A percentile compares a stretch with the other conserved stretches of the same genome.
Conservation (phyloP, 2,329 filamentous ascomycete genomes). For the Akanthomyces dipterigenus region DNA sequence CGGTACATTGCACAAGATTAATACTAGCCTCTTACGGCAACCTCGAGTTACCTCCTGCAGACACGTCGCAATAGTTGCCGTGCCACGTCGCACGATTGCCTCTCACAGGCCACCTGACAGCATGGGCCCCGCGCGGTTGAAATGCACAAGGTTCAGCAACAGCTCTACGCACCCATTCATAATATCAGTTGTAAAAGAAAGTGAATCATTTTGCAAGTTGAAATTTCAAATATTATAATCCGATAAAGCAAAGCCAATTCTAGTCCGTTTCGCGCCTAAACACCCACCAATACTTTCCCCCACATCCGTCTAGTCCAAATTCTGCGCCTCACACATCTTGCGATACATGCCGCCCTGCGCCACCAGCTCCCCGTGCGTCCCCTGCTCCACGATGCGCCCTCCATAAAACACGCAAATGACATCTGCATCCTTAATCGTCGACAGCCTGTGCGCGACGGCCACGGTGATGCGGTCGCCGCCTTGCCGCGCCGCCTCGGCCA, state of each 20-base stretch:
- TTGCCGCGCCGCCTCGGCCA: slow-evolving; percentile 67
- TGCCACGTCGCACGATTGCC: too few species aligned
- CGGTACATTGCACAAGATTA: too few species aligned
- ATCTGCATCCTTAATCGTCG: slow-evolving; percentile 73
- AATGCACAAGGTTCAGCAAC: too few species aligned
- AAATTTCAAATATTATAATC: neutral
- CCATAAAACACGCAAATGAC: slow-evolving; percentile 55
- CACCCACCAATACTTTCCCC: too few species aligned
- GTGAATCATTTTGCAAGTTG: too few species aligned
- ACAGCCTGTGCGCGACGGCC: slow-evolving; percentile 85
- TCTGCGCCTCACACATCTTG: slow-evolving; percentile 41
- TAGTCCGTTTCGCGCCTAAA: neutral
- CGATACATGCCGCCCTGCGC: slow-evolving; percentile 38
- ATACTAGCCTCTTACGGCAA: too few species aligned
- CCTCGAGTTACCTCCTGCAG: too few species aligned
- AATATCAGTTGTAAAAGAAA: too few species aligned
- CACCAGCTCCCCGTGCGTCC: slow-evolving; percentile 50
- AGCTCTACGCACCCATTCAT: too few species aligned
- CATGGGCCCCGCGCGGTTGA: too few species aligned
- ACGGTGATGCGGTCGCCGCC: slow-evolving; percentile 85
- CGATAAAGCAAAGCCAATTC: neutral
- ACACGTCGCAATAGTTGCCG: too few species aligned
- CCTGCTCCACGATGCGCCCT: slow-evolving; percentile 49
- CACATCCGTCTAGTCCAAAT: slow-evolving; percentile 21
- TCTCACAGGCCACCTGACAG: too few species aligned